Conservation (phyloP, 2,329 filamentous ascomycete species). For the Triangularia setosa region DNA sequence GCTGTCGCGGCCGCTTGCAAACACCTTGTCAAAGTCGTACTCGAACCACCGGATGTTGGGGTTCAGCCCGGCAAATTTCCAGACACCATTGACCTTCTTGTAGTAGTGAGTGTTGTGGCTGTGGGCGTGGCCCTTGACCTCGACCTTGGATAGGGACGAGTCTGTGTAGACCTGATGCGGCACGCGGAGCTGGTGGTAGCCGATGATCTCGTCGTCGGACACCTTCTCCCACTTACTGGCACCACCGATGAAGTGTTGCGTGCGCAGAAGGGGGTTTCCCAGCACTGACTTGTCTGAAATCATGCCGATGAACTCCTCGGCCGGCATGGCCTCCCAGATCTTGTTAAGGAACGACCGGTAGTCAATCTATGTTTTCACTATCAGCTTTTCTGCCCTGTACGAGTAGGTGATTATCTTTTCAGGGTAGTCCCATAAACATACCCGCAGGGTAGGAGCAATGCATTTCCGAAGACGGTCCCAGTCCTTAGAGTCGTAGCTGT, state of each 20-base stretch:
- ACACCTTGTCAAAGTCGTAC: conserved; percentile 55
- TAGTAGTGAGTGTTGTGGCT: conserved; percentile 56
- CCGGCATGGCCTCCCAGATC: conserved; percentile 58
- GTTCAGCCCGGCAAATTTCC: conserved; percentile 57
- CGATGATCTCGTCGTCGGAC: conserved; percentile 55
- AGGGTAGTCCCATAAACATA: conserved; percentile 27
- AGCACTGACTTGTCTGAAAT: conserved; percentile 53
- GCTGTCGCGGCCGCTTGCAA: conserved; percentile 38
- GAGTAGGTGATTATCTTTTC: neutral
- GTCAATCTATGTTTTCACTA: conserved; percentile 52
- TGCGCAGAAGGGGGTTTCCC: conserved; percentile 58
- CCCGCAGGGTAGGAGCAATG: conserved; percentile 58
- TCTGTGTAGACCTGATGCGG: conserved; percentile 60
- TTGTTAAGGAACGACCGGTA: conserved; percentile 63
- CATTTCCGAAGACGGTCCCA: conserved; percentile 57
- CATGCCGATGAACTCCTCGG: conserved; percentile 59
- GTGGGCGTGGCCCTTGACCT: conserved; percentile 58
- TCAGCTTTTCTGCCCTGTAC: conserved; percentile 5
- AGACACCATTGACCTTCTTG: conserved; percentile 53
- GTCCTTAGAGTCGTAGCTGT: conserved; percentile 64
- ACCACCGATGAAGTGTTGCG: conserved; percentile 61
- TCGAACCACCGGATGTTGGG: conserved; percentile 56
- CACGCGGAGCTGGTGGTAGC: conserved; percentile 59
- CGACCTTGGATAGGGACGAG: conserved; percentile 42
- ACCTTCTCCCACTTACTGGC: conserved; percentile 53